Percentiles rank a stretch among this genome's conserved stretches.
phyloP scores from a whole-genome alignment of 192 early-diverging fungal genomes.

The Spizellomyces punctatus region DNA sequence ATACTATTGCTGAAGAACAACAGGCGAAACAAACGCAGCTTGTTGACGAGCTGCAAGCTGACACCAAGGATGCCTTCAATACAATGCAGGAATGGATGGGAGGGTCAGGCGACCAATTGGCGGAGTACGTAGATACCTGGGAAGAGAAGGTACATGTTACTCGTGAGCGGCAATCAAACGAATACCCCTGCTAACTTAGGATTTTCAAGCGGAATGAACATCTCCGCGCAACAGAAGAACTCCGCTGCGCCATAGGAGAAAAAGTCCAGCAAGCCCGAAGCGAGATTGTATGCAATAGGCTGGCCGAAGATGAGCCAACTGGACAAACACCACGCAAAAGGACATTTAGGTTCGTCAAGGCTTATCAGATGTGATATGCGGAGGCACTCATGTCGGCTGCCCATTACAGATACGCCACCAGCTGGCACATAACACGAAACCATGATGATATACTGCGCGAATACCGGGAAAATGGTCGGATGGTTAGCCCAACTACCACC shows the following conservation, averaged over 20 bases:
- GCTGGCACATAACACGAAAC: slow-evolving; percentile 27
- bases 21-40: not conserved
- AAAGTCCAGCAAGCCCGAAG: too few species aligned
- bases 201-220: too few species aligned
- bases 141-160: not conserved
- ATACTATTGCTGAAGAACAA: not conserved
- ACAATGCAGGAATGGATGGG: not conserved
- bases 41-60: not conserved
- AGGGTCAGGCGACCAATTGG: not conserved
- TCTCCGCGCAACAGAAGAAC: too few species aligned
- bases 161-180: not conserved
- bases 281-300: slow-evolving; percentile 13
- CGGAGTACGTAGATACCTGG: not conserved
- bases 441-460: slow-evolving; percentile 37
- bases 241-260: too few species aligned
- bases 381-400: not conserved
- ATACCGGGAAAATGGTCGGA: slow-evolving; percentile 33
- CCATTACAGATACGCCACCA: slow-evolving; percentile 17
- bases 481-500: slow-evolving; percentile 10
- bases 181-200: too few species aligned
- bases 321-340: slow-evolving; percentile 45
- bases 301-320: slow-evolving; percentile 38
- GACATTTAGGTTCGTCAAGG: slow-evolving; percentile 29
- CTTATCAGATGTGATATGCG: not conserved
- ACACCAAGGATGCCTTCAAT: not conserved